A percentile compares a stretch with the other conserved stretches of the same genome.
Evolutionary conservation across 495 filamentous ascomycete species (phyloP).

Genomic region (Parmelia sp.): DNA sequence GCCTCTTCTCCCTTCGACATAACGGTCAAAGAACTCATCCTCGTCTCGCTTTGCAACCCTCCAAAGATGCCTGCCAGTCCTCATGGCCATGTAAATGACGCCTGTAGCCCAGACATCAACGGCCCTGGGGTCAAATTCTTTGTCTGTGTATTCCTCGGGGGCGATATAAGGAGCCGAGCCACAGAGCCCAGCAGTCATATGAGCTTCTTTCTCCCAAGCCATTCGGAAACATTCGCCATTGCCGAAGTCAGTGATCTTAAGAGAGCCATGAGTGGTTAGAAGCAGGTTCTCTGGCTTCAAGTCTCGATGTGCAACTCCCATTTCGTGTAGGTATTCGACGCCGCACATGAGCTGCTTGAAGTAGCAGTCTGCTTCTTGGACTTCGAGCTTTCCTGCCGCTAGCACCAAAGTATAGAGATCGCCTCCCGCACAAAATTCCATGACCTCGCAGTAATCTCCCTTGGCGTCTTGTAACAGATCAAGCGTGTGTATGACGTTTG

Average conservation of each 20-base stretch:
- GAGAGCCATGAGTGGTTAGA: constrained; percentile 82
- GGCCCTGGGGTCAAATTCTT: constrained; percentile 92
- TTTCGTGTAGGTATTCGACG: constrained; percentile 99
- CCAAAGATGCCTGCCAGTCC: constrained; percentile 93
- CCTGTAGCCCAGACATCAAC: constrained; percentile 98
- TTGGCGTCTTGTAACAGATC: constrained; percentile 94
- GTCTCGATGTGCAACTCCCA: constrained; percentile 97
- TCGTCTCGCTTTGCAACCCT: constrained; percentile 91
- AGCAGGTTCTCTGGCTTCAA: constrained; percentile 97
- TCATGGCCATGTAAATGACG: constrained; percentile 99
- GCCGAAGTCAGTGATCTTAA: constrained; percentile 99
- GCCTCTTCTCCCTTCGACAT: constrained; percentile 83
- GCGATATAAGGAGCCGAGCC: constrained; percentile 97
- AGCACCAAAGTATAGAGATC: constrained; percentile 95
- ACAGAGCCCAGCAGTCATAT: constrained; percentile 96
- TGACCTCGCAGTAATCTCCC: constrained; percentile 98
- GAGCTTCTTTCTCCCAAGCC: constrained; percentile 97
- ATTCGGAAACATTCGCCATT: constrained; percentile 99
- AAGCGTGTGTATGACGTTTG: constrained; percentile 96
- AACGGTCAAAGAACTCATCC: constrained; percentile 93
- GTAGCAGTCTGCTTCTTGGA: constrained; percentile 91
- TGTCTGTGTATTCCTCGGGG: constrained; percentile 90
- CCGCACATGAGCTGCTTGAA: constrained; percentile 99
- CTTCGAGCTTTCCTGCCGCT: constrained; percentile 86
- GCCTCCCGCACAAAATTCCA: constrained; percentile 97